Base-by-base conservation (phyloP, 169 alveolate species). In the Toxoplasma gondii region DNA sequence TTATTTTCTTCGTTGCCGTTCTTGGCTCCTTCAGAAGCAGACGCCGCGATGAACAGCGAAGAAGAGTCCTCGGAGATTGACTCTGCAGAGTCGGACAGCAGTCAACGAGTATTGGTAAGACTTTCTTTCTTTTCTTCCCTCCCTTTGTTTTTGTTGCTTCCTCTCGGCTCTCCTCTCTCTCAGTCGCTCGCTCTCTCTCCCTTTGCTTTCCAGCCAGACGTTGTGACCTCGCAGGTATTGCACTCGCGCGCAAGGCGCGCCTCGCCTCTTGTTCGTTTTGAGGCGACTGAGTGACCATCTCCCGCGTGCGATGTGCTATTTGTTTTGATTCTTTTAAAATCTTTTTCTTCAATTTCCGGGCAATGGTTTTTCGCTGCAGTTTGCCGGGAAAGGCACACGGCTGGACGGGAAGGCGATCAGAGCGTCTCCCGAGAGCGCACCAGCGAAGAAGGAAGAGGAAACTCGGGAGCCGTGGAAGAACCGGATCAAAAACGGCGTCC, bases 351-450 rank as follows among this genome's bases (percentile, higher is more conserved):
- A 4, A 49, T 12, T 49, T 49, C 58, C 58, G 58, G 17, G 10
- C 49, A 27, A 16, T 10, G 27, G 2, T 74, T 74, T 74, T 74
- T 10, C 44, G 17, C 17, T n/a, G 17, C 44, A 74, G 84, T 74
- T 74, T 44, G 2, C 45, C 84, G 84, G 84, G 9, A 74, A 74
- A 74, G 84, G 84, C 84, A 19, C 39, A 1, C 84, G 84, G 17
- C 84, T 74, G 27, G 84, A 74, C 43, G 84, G 84, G n/a, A 74
- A 74, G 84, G 84, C 84, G 84, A n/a, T 74, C 43, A 41, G 84
- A 7, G 17, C 84, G 43, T 5, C 84, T 10, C 84, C 84, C 5
- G 39, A 17, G 43, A 74, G 43, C 84, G 41, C 84, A 12, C 49
- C 39, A 44, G 43, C 84, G 43, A 36, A 36, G n/a, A 36, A 74